These are phyloP conservation scores for Coniferiporia sulphurascens DNA, from an alignment of 1,284 basidiomycete species.

Conservation along the genomic window DNA sequence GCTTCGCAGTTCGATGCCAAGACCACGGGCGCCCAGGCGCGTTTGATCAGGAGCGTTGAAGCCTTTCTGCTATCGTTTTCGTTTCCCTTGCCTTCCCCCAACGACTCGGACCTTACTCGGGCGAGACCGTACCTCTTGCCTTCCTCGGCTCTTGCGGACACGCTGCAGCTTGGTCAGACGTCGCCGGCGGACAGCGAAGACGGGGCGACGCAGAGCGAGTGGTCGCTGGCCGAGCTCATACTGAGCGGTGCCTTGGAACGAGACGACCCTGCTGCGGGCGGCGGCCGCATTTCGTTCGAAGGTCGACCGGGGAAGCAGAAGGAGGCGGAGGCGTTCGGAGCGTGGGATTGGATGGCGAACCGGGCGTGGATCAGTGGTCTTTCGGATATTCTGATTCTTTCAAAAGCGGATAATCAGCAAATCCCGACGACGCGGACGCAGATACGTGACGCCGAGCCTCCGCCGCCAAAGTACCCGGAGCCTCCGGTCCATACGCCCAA, in stretches of 20 bases:
- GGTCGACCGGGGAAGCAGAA: constrained; percentile 1
- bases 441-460: neutral
- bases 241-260: constrained; percentile 33
- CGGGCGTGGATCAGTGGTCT: constrained; percentile 16
- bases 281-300: neutral
- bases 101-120: constrained; percentile 22
- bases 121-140: constrained; percentile 33
- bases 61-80: constrained; percentile 34
- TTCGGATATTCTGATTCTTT: constrained; percentile 1
- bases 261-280: neutral
- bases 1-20: neutral
- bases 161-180: constrained; percentile 20
- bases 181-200: constrained; percentile 17
- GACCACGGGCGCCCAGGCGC: constrained; percentile 22
- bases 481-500: neutral
- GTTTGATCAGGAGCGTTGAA: constrained; percentile 33
- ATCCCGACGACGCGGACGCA: neutral
- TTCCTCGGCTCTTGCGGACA: constrained; percentile 27
- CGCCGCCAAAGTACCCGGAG: neutral
- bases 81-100: constrained; percentile 6
- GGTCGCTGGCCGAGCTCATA: constrained; percentile 34
- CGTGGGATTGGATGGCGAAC: constrained; percentile 3
- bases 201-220: constrained; percentile 21
- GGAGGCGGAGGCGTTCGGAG: neutral
- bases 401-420: neutral